These are phyloP conservation scores for Botrytis porri DNA, from an alignment of 2,329 filamentous ascomycete genomes.

Conservation along the genomic window DNA sequence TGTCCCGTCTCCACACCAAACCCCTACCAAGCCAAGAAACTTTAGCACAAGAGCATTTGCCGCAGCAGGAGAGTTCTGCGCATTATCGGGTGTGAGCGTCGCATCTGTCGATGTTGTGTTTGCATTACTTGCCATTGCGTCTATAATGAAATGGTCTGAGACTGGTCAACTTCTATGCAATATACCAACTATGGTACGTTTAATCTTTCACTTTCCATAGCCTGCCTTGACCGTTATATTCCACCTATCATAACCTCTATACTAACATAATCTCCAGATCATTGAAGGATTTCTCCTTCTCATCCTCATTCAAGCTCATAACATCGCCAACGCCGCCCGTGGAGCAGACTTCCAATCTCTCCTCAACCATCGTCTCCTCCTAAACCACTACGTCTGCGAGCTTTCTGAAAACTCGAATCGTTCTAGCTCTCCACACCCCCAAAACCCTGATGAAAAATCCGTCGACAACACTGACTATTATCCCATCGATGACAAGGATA, in stretches of 20 bases:
- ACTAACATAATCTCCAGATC: not conserved
- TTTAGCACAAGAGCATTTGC: not conserved
- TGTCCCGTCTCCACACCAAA: not conserved
- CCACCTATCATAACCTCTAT: not conserved
- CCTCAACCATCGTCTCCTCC: not conserved
- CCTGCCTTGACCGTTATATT: not conserved
- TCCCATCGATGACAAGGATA: not conserved
- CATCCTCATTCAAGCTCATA: not conserved
- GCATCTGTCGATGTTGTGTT: conserved; percentile 21
- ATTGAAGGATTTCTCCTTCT: not conserved
- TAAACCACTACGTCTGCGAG: not conserved
- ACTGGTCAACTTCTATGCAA: conserved; percentile 33
- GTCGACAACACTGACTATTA: not conserved
- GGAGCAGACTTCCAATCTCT: not conserved
- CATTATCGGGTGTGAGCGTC: not conserved
- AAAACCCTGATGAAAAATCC: not conserved
- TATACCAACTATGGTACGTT: conserved; percentile 28
- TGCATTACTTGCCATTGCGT: conserved; percentile 35
- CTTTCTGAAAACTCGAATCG: not conserved
- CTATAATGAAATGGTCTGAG: conserved; percentile 37
- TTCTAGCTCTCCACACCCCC: not conserved
- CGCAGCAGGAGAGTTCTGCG: not conserved
- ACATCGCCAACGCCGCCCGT: not conserved
- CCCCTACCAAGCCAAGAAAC: not conserved
- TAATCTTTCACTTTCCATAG: conserved; percentile 31